Conservation (phyloP, 352 stramenopile genomes). For the Globisporangium uncinulatum region DNA sequence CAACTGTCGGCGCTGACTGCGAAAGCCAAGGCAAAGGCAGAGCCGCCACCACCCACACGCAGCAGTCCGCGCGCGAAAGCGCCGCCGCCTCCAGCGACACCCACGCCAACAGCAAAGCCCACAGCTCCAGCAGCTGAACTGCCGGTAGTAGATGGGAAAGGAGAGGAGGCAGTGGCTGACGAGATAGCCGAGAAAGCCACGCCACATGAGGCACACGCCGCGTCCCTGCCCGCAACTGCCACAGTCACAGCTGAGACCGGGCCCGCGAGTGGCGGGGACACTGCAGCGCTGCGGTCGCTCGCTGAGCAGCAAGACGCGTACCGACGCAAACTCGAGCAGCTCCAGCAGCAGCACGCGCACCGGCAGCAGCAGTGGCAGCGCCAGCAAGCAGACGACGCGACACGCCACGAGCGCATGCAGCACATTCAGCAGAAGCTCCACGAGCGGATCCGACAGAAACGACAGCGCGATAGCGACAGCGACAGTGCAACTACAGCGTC, state of each 20-base stretch:
- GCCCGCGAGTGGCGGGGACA: not conserved
- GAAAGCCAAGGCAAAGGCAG: not conserved
- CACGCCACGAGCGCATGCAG: conserved; percentile 25
- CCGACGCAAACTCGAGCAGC: conserved; percentile 24
- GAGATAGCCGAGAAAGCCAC: no score
- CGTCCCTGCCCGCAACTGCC: not conserved
- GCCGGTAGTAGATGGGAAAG: no score
- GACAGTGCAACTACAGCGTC: not conserved
- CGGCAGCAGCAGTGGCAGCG: conserved; percentile 12
- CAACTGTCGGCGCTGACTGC: not conserved
- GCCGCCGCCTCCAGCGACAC: not conserved
- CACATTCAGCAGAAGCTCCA: conserved; percentile 36
- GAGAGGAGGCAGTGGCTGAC: no score
- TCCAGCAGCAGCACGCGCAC: conserved; percentile 18
- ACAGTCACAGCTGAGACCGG: not conserved
- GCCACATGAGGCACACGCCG: no score
- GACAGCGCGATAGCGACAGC: conserved; percentile 5
- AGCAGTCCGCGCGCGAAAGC: conserved; percentile 6
- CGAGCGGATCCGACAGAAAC: conserved; percentile 25
- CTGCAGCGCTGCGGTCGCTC: conserved; percentile 21
- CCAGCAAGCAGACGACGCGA: conserved; percentile 11
- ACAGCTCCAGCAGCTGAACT: no score
- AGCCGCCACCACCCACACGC: conserved; percentile 2
- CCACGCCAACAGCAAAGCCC: not conserved
- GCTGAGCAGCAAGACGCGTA: conserved; percentile 36